Base-by-base conservation (phyloP, 495 filamentous ascomycete genomes). In the Hapsidospora chrysogenum region DNA sequence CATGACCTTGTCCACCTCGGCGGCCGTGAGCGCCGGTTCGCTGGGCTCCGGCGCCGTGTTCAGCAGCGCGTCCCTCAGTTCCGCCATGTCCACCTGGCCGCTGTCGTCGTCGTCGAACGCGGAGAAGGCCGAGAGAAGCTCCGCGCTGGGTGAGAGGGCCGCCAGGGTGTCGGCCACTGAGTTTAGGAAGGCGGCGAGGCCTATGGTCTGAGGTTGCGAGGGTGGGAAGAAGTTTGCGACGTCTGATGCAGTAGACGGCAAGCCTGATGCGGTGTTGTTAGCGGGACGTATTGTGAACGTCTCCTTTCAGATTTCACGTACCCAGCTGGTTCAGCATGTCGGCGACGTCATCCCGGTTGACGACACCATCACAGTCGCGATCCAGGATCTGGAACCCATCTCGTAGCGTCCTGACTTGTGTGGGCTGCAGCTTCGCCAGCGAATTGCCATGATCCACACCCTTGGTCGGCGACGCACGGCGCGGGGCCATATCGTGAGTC, bases 51-150 rank as follows among this genome's bases (percentile, higher is more conserved):
- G 80, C 9, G 71, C 70, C 5, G 85, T 92, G 43, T 86, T 68
- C 31, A 93, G 48, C 31, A 97, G 51, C 2, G 87, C 83, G 43
- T 87, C 80, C 23, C 78, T 69, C 31, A 97, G 58, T 52, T 93
- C 87, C 1, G 53, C 64, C 13, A 89, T 61, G 47, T 95, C 84
- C 20, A 96, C 72, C 51, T 93, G 84, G 6, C 92, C 89, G 46
- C 80, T 85, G 52, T 97, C 89, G 43, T 92, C 83, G 41, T 92
- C 81, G 46, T 97, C 89, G 44, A 97, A 97, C 0, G 92, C 92
- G 8, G 80, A 79, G 42, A 97, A 83, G 0, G 92, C 89, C 4
- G 80, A 83, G 2, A 78, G 46, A 0, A 97, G 68, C 41, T 97
- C 89, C 15, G 72, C 63, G 9, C 70, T 70, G 2, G 77, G 72